Conservation (phyloP, 768 basidiomycete species). For the Boletus sp. region DNA sequence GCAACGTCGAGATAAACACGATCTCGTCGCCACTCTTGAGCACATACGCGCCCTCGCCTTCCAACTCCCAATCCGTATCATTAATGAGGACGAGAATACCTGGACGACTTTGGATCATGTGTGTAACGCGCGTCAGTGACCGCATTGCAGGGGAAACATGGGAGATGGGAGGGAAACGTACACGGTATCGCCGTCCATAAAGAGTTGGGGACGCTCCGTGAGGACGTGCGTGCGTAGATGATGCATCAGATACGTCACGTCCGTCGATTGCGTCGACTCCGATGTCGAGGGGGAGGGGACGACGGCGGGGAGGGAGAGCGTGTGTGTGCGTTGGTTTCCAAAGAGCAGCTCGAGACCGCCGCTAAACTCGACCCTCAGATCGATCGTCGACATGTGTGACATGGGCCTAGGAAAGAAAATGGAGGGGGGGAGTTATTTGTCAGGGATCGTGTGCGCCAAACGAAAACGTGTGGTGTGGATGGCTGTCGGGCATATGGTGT, state of each 20-base stretch:
- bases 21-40: slow-evolving; percentile 81
- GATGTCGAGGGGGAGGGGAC: slow-evolving; percentile 20
- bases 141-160: too few species aligned
- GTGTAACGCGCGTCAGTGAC: slow-evolving; percentile 28
- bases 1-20: slow-evolving; percentile 94
- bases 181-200: slow-evolving; percentile 86
- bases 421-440: too few species aligned
- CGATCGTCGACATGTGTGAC: slow-evolving; percentile 12
- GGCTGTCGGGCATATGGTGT: slow-evolving; percentile 34
- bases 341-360: slow-evolving; percentile 89
- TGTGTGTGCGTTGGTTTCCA: slow-evolving; percentile 60
- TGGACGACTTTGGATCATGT: slow-evolving; percentile 58
- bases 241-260: slow-evolving; percentile 74
- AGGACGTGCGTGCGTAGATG: slow-evolving; percentile 76
- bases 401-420: too few species aligned
- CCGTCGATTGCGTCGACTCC: slow-evolving; percentile 38
- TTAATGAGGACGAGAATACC: slow-evolving; percentile 97
- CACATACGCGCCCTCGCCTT: slow-evolving; percentile 86
- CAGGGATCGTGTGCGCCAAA: not conserved
- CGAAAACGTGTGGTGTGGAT: accelerated
- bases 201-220: slow-evolving; percentile 83
- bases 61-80: slow-evolving; percentile 96
- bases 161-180: slow-evolving; percentile 38
- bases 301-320: slow-evolving; percentile 48
- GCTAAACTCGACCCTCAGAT: slow-evolving; percentile 69